Evolutionary conservation across 441 rosid species (phyloP), one percentile per base, ranked within the genome.

Genomic region (Euphorbia schlechtendalii): DNA sequence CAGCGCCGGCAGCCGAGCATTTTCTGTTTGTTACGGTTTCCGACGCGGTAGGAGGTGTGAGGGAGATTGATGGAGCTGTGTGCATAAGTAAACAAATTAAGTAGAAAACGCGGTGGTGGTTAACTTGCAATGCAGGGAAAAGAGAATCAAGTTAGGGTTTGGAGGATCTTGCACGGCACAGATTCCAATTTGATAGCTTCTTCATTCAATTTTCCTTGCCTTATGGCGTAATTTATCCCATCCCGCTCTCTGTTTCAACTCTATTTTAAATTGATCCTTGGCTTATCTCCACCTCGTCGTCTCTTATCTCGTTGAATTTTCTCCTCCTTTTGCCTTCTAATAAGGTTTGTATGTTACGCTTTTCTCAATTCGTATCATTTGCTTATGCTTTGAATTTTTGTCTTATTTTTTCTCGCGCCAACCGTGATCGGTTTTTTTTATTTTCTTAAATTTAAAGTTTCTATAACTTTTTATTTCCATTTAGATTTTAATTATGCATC

Each of bases 171-270:
- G 63, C 85, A 84, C 73, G 92, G 80, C 82, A 79, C 76, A 77
- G 73, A 73, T 77, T 69, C 82, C 73, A 17, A 73, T 71, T 67
- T 67, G 81, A 76, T 82, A 67, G 81, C 80, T 80, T 82, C 73
- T 68, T 73, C 74, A 56, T 69, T 70, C 77, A 76, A 74, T 62
- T 70, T 73, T 60, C 76, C 82, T 81, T 83, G 75, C 84, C 88
- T 81, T 84, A 67, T 73, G 82, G 82, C 87, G 77, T 81, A 84
- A 81, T 83, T 77, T 82, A 84, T 86, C 83, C 86, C n/a, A n/a
- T n/a, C n/a, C n/a, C n/a, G n/a, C n/a, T n/a, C n/a, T n/a, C n/a
- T n/a, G 56, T 57, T 56, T 70, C 21, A 60, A 66, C 55, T 63
- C 62, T 68, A 72, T 73, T 73, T 73, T 71, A 72, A 68, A 73